Base-by-base conservation (phyloP, 257 asterid genomes). In the Capsicum pubescens region DNA sequence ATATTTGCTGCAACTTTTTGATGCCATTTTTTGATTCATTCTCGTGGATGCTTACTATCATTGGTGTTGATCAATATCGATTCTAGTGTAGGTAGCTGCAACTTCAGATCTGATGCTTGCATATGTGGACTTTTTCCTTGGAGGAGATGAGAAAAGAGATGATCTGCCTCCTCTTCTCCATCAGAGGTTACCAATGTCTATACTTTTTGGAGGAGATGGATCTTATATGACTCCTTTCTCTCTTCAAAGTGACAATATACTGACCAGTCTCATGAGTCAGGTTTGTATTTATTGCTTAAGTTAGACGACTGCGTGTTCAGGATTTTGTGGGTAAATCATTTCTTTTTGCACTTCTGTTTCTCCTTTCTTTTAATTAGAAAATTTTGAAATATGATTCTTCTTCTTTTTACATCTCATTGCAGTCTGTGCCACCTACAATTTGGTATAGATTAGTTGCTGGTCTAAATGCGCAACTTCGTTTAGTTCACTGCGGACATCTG, bases 361-460 rank as follows among this genome's bases (percentile, higher is more conserved):
- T 1, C 84, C 57, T 61, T 63, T 8, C 19, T 52, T 66, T 46
- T 46, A 50, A 48, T 81, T 79, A 55, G 87, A 85, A 50, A 80
- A 59, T 57, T 71, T 79, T 74, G 80, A 48, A 52, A 54, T 32
- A 48, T 32, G 56, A 16, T 35, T 9, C 0, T 81, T 72, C 71
- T 72, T 71, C 68, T 84, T 81, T 80, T 48, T 90, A 36, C 79
- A 57, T 74, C 82, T 52, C 59, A 76, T 86, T 91, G 87, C 93
- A 95, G 98, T 91, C 95, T 16, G 92, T 95, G 69, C 97, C 97
- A 70, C 98, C 98, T 44, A 93, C 98, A 72, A 89, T 89, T 64
- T 95, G 98, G 98, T 91, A 93, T 78, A 87, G 98, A 80, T 87
- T 95, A 60, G 95, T 95, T 85, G 98, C 98, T 84, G 98, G 98